Evolutionary conservation across 129 eudicot species (phyloP).

Genomic region (Flaveria trinervia): DNA sequence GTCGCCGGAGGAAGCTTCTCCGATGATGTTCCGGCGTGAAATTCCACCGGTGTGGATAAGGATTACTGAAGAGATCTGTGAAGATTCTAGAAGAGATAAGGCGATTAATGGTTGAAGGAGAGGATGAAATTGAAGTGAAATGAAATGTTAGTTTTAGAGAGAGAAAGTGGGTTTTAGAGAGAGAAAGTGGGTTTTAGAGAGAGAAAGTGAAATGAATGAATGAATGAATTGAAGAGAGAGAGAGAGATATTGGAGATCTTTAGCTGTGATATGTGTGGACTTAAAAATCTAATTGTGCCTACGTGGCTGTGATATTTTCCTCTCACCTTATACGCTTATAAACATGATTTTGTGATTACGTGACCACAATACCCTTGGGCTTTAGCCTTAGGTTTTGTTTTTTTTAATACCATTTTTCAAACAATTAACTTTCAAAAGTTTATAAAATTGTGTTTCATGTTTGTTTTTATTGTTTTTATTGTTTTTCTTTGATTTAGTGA

Average conservation of each 20-base stretch:
- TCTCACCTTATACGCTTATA: slow-evolving; percentile 48
- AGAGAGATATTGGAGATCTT: slow-evolving; percentile 57
- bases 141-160: slow-evolving; percentile 30
- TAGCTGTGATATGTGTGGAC: slow-evolving; percentile 68
- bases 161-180: slow-evolving; percentile 32
- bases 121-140: slow-evolving; percentile 8
- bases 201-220: slow-evolving; percentile 31
- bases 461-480: no score
- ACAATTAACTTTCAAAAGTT: no score
- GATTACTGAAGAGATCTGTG: slow-evolving; percentile 7
- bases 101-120: slow-evolving; percentile 10
- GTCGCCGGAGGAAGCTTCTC: slow-evolving; percentile 8
- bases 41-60: background rate
- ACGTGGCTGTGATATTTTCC: slow-evolving; percentile 98
- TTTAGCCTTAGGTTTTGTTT: background rate
- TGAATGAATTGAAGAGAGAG: slow-evolving; percentile 40
- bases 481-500: no score
- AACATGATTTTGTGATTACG: background rate
- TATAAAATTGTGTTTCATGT: no score
- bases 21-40: background rate
- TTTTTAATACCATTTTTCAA: no score
- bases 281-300: slow-evolving; percentile 40
- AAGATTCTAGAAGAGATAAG: background rate
- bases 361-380: slow-evolving; percentile 10
- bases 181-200: slow-evolving; percentile 33